phyloP scores from a whole-genome alignment of 2,329 filamentous ascomycete species.

The Aspergillus glaucus region DNA sequence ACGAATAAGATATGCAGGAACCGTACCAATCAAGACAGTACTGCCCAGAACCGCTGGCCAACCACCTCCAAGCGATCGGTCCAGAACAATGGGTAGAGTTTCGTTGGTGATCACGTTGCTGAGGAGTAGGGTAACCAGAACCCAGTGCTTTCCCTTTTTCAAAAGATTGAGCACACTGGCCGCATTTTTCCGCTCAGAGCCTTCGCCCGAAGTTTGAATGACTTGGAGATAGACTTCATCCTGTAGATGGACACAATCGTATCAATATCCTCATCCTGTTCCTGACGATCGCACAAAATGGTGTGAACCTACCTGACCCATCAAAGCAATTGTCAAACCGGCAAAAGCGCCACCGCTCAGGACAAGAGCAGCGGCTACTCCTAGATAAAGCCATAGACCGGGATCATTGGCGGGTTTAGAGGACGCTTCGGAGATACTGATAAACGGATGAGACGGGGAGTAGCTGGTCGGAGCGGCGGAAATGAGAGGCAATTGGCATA shows the following conservation, averaged over 20 bases:
- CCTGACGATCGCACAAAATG: not conserved
- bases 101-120: conserved; percentile 99
- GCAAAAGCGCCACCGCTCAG: conserved; percentile 88
- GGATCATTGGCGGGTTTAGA: conserved; percentile 53
- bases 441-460: conserved; percentile 9
- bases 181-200: conserved; percentile 80
- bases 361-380: conserved; percentile 72
- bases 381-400: conserved; percentile 72
- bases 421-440: conserved; percentile 28
- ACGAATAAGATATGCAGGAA: not conserved
- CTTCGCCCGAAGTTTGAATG: conserved; percentile 76
- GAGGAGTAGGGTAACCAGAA: conserved; percentile 84
- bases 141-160: conserved; percentile 93
- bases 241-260: conserved; percentile 28
- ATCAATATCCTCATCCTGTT: not conserved
- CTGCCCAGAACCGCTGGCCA: conserved; percentile 91
- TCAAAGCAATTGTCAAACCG: conserved; percentile 66
- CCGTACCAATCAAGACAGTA: conserved; percentile 83
- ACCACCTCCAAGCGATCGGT: conserved; percentile 86
- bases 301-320: conserved; percentile 49
- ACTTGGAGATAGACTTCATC: conserved; percentile 98
- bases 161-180: conserved; percentile 72
- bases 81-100: conserved; percentile 88
- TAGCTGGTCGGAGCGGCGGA: conserved; percentile 30
- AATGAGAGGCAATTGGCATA: conserved; percentile 34